phyloP scores from a whole-genome alignment of 2,329 filamentous ascomycete genomes.

The Corniculantispora saksenae region DNA sequence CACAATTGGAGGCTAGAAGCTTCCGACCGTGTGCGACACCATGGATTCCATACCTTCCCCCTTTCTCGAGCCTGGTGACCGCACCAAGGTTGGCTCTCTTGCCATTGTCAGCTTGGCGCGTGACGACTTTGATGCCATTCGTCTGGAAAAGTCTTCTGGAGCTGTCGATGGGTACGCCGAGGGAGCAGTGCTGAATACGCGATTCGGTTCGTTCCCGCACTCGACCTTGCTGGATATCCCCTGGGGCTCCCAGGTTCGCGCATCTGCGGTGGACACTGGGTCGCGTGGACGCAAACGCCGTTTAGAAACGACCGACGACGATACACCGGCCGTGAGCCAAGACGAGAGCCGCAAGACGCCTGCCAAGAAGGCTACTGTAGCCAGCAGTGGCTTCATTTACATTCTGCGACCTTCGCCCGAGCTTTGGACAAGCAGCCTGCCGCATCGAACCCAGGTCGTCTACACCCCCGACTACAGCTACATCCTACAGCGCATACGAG shows the following conservation, averaged over 20 bases:
- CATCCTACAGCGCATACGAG: constrained; percentile 73
- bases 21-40: constrained; percentile 11
- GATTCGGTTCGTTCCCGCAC: constrained; percentile 89
- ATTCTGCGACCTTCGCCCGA: constrained; percentile 78
- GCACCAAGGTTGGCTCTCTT: constrained; percentile 65
- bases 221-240: constrained; percentile 74
- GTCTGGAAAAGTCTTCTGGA: constrained; percentile 63
- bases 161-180: constrained; percentile 72
- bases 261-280: constrained; percentile 87
- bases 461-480: constrained; percentile 89
- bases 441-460: constrained; percentile 82
- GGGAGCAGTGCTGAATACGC: constrained; percentile 82
- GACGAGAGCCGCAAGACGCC: constrained; percentile 39
- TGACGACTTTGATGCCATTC: constrained; percentile 78
- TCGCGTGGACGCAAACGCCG: constrained; percentile 76
- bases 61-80: constrained; percentile 71
- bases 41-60: constrained; percentile 61
- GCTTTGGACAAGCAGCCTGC: constrained; percentile 77
- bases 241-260: constrained; percentile 90
- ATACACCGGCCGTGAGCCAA: constrained; percentile 29
- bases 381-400: constrained; percentile 73
- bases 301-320: constrained; percentile 46
- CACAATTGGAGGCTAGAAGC: background rate
- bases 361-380: constrained; percentile 52
- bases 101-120: constrained; percentile 87